A percentile compares a stretch with the other conserved stretches of the same genome.
These are phyloP conservation scores for Thalassiosira livingstoniorum DNA, from an alignment of 352 stramenopile genomes.

Conservation along the genomic window DNA sequence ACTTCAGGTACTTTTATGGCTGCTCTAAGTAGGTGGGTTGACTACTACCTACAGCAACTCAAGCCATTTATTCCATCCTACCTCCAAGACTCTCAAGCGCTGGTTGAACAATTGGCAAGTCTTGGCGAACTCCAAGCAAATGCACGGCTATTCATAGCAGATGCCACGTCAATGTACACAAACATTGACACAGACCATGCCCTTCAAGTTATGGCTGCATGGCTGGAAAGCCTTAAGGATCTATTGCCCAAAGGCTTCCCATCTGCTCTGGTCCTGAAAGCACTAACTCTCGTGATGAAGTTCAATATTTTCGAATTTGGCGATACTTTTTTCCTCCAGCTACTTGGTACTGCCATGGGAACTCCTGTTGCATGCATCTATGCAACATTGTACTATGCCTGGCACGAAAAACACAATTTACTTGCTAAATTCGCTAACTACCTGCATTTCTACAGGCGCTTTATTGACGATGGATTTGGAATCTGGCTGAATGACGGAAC, in stretches of 20 bases:
- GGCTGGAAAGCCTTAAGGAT: slow-evolving; percentile 6
- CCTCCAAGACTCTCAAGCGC: slow-evolving; percentile 14
- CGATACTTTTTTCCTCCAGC: slow-evolving; percentile 20
- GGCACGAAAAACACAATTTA: slow-evolving; percentile 22
- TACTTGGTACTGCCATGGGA: slow-evolving; percentile 32
- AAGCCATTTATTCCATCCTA: slow-evolving; percentile 17
- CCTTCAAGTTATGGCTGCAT: neutral
- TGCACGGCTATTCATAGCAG: slow-evolving; percentile 3
- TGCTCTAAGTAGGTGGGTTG: slow-evolving; percentile 17
- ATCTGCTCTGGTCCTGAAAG: slow-evolving; percentile 1
- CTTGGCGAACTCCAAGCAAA: slow-evolving; percentile 1
- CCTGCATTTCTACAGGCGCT: slow-evolving; percentile 26
- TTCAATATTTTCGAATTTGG: slow-evolving; percentile 46
- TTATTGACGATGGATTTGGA: slow-evolving; percentile 44
- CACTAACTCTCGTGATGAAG: slow-evolving; percentile 25
- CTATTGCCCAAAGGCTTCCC: slow-evolving; percentile 28
- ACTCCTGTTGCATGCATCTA: slow-evolving; percentile 27
- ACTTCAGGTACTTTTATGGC: slow-evolving; percentile 17
- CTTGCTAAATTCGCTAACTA: slow-evolving; percentile 4
- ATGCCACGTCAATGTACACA: slow-evolving; percentile 30
- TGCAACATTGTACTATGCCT: slow-evolving; percentile 32
- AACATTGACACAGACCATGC: slow-evolving; percentile 23
- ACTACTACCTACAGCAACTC: slow-evolving; percentile 34
- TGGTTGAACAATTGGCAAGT: neutral
- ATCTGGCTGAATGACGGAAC: slow-evolving; percentile 27